A percentile compares a stretch with the other conserved stretches of the same genome.
Evolutionary conservation across 176 grass and related monocot species (phyloP).

Genomic region (Ensete ventricosum): DNA sequence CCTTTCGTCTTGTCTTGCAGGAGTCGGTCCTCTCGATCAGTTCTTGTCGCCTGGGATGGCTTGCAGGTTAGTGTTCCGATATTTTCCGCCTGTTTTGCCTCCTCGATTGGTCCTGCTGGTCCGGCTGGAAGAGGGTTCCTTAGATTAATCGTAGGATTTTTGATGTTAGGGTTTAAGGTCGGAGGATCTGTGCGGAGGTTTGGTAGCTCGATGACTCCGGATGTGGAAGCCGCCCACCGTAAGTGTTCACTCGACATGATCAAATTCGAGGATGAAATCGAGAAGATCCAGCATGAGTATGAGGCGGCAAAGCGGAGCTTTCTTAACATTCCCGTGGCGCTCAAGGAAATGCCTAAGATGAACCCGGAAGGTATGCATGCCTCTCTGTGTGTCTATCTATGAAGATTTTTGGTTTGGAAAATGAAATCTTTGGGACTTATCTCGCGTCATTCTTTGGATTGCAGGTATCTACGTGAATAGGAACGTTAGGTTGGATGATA

Average conservation of each 20-base stretch:
- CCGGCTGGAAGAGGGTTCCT: neutral
- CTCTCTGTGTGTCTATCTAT: neutral
- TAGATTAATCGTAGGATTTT: slow-evolving; percentile 11
- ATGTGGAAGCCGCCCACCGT: neutral
- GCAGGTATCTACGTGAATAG: slow-evolving; percentile 90
- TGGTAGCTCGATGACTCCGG: neutral
- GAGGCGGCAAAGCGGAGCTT: slow-evolving; percentile 81
- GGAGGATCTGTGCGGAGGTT: neutral
- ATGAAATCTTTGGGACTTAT: neutral
- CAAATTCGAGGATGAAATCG: slow-evolving; percentile 54
- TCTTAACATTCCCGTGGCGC: slow-evolving; percentile 61
- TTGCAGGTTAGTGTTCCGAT: slow-evolving; percentile 21
- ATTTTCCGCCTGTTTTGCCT: neutral
- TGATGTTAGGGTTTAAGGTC: slow-evolving; percentile 13
- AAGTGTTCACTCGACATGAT: neutral
- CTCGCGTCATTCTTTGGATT: neutral
- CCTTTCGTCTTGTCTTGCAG: slow-evolving; percentile 1
- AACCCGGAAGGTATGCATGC: slow-evolving; percentile 45
- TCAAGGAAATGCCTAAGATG: slow-evolving; percentile 91
- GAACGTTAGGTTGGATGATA: slow-evolving; percentile 65
- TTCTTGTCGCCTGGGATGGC: neutral
- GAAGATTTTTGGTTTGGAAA: neutral
- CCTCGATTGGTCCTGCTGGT: neutral
- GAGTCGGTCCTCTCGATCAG: slow-evolving; percentile 18
- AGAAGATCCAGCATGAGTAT: slow-evolving; percentile 70